These are phyloP conservation scores for Ambrosia trifida DNA, from an alignment of 129 eudicot species.

Conservation along the genomic window DNA sequence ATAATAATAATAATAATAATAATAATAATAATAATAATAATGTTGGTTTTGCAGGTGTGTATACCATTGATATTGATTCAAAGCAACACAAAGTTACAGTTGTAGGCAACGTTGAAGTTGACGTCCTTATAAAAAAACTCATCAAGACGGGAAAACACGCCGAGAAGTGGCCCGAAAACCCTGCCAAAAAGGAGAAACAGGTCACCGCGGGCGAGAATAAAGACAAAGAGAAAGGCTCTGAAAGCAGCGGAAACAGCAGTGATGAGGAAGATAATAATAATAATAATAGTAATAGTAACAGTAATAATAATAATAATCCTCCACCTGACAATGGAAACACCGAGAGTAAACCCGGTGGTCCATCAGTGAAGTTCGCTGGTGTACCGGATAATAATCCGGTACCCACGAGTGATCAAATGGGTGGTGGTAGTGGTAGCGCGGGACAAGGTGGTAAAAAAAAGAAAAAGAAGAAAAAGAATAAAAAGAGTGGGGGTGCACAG, in stretches of 20 bases:
- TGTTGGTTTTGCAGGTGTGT: conserved; percentile 59
- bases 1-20: too few relatives aligned
- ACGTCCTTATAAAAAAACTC: conserved; percentile 70
- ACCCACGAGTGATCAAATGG: conserved; percentile 13
- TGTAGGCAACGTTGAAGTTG: conserved; percentile 65
- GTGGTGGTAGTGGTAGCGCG: conserved; percentile 33
- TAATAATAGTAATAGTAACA: background rate
- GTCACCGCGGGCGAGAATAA: conserved; percentile 25
- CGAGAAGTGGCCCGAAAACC: conserved; percentile 71
- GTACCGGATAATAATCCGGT: conserved; percentile 27
- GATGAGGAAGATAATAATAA: conserved; percentile 48
- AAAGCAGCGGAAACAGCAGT: conserved; percentile 43
- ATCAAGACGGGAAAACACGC: conserved; percentile 75
- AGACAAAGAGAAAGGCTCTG: conserved; percentile 27
- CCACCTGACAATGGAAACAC: conserved; percentile 27
- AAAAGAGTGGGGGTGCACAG: conserved; percentile 39
- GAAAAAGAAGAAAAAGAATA: conserved; percentile 57
- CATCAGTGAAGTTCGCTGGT: conserved; percentile 21
- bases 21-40: background rate
- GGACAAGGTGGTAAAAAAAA: conserved; percentile 52
- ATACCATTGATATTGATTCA: conserved; percentile 60
- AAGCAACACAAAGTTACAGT: conserved; percentile 78
- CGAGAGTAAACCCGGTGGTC: conserved; percentile 34
- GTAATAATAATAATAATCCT: background rate
- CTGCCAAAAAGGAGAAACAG: conserved; percentile 40